Conservation (phyloP, 495 filamentous ascomycete genomes). For the Podospora pseudocomata region DNA sequence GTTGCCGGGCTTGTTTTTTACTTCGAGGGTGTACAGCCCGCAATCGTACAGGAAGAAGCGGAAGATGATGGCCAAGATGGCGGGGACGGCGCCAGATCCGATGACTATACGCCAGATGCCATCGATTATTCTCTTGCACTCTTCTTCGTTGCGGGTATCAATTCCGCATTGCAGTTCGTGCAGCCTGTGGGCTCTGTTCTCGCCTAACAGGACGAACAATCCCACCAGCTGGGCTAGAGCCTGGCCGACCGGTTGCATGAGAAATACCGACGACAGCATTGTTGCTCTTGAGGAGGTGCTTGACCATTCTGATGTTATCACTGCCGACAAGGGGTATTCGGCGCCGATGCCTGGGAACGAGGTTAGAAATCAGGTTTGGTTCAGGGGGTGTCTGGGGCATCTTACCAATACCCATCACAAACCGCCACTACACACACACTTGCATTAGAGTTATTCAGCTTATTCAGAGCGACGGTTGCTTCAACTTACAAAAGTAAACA, state of each 20-base stretch:
- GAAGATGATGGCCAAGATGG: slow-evolving; percentile 66
- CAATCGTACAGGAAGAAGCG: slow-evolving; percentile 72
- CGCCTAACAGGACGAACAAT: slow-evolving; percentile 62
- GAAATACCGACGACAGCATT: slow-evolving; percentile 76
- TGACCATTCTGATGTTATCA: slow-evolving; percentile 71
- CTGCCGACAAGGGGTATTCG: slow-evolving; percentile 70
- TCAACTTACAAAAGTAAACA: slow-evolving; percentile 34
- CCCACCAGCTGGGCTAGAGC: slow-evolving; percentile 65
- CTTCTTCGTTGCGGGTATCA: slow-evolving; percentile 49
- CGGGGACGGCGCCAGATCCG: slow-evolving; percentile 70
- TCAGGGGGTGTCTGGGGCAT: not conserved
- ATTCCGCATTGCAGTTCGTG: slow-evolving; percentile 46
- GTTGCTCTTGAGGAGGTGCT: slow-evolving; percentile 71
- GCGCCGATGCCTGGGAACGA: slow-evolving; percentile 58
- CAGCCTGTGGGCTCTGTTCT: slow-evolving; percentile 56
- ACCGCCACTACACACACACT: slow-evolving; percentile 28
- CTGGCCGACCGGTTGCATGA: slow-evolving; percentile 75
- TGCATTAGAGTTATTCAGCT: not conserved
- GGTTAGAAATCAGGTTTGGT: not conserved
- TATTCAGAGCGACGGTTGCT: not conserved
- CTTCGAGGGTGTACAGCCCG: slow-evolving; percentile 73
- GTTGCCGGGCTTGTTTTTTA: slow-evolving; percentile 61
- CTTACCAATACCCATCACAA: slow-evolving; percentile 39
- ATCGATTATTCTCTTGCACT: slow-evolving; percentile 65
- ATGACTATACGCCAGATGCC: slow-evolving; percentile 77